These are phyloP conservation scores for Cubamyces sp. DNA, from an alignment of 768 basidiomycete genomes.

Conservation along the genomic window DNA sequence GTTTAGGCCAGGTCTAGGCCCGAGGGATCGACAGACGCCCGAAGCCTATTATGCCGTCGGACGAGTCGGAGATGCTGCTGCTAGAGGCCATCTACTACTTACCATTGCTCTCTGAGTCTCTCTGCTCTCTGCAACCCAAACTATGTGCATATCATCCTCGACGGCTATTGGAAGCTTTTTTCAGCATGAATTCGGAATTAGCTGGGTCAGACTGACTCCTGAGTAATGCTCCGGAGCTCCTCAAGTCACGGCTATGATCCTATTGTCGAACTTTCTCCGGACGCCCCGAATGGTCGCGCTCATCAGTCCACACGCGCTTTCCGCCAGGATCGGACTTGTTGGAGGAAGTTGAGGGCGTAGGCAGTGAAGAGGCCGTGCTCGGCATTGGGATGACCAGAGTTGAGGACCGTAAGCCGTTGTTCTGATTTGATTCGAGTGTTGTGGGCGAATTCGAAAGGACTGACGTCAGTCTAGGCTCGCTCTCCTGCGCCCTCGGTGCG, in stretches of 20 bases:
- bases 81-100: no score
- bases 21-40: no score
- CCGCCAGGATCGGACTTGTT: neutral
- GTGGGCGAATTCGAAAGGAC: neutral
- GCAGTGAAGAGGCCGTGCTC: neutral
- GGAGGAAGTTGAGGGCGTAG: neutral
- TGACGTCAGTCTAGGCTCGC: constrained; percentile 22
- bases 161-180: neutral
- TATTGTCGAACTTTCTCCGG: neutral
- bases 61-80: no score
- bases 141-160: no score
- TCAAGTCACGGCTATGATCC: neutral
- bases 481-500: constrained; percentile 17
- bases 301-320: neutral
- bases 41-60: no score
- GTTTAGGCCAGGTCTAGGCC: no score
- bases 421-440: neutral
- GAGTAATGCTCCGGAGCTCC: neutral
- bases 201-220: no score
- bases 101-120: no score
- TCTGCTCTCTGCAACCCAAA: no score
- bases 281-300: neutral
- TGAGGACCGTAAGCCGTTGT: constrained; percentile 7
- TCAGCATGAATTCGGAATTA: neutral
- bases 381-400: neutral